These are phyloP conservation scores for Pseudopediastrum boryanum DNA, from an alignment of 139 green algal species.

Conservation along the genomic window DNA sequence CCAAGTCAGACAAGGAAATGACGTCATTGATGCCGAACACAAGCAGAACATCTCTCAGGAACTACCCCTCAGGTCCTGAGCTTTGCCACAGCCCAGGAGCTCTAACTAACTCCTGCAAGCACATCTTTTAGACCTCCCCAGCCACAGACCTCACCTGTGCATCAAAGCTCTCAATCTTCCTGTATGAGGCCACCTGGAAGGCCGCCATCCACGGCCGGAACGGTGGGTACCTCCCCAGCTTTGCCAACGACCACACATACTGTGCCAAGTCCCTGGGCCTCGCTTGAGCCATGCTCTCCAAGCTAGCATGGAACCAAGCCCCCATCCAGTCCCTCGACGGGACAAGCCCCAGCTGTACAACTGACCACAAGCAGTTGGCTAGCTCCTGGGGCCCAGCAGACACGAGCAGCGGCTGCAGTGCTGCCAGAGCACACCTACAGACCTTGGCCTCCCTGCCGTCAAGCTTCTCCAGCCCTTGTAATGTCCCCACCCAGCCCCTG, in stretches of 20 bases:
- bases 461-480: too few relatives aligned
- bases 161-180: neutral
- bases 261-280: conserved; percentile 24
- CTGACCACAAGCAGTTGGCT: conserved; percentile 15
- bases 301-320: conserved; percentile 19
- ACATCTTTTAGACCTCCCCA: too few relatives aligned
- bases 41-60: too few relatives aligned
- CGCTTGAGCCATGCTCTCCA: conserved; percentile 3
- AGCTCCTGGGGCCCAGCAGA: conserved; percentile 15
- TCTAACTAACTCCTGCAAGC: too few relatives aligned
- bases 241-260: conserved; percentile 21
- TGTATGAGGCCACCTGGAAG: conserved; percentile 34
- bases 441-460: too few relatives aligned
- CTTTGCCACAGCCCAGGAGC: too few relatives aligned
- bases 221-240: conserved; percentile 11
- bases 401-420: neutral
- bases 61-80: too few relatives aligned
- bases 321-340: conserved; percentile 10
- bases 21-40: too few relatives aligned
- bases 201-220: conserved; percentile 25
- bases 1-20: too few relatives aligned
- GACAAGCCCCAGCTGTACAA: neutral
- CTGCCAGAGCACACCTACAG: too few relatives aligned
- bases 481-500: too few relatives aligned
- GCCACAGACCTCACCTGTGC: neutral